Base-by-base conservation (phyloP, 2,329 filamentous ascomycete species). In the Cladorrhinum sp. region DNA sequence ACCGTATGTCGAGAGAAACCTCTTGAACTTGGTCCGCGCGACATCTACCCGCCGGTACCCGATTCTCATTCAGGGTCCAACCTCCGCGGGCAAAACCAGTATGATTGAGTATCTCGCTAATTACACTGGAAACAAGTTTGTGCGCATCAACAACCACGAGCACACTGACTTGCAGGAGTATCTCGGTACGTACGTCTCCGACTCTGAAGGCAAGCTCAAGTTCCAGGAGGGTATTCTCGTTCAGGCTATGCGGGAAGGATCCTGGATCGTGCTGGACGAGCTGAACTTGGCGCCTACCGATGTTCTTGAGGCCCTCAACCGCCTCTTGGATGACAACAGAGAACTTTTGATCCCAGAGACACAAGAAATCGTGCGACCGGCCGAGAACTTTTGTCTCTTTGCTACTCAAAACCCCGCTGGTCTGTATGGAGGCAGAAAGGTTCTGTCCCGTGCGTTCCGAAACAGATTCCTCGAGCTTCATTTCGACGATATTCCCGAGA, bases 31-130 rank as follows among this genome's bases (percentile, higher is more conserved):
- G 26, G 94, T 98, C 10, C 85, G 96, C 70, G 96, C 95, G 2
- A 92, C 92, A 16, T 98, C 94, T 0, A 99, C 94, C 3, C 81
- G 92, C 36, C 86, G 90, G 54, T 99, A 96, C 73, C 96, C 95
- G 0, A 91, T 99, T 54, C 81, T 99, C 9, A 90, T 99, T 20
- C 95, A 99, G 74, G 95, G 95, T 2, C 95, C 96, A 12, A 99
- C 95, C 0, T 99, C 96, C 4, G 91, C 94, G 12, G 95, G 95
- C 65, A 99, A 99, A 76, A 99, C 95, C 0, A 98, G 94, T 75
- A 99, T 99, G 95, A 96, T 99, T 48, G 94, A 98, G 75, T 97
- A 96, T 72, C 82, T 99, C 39, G 94, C 96, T n/a, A 95, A 96
- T 70, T 89, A 91, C 59, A 98, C 92, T 28, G 95, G 96, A 2